Conservation (phyloP, 202 grass and related monocot genomes). For the Dendrocalamus latiflorus region DNA sequence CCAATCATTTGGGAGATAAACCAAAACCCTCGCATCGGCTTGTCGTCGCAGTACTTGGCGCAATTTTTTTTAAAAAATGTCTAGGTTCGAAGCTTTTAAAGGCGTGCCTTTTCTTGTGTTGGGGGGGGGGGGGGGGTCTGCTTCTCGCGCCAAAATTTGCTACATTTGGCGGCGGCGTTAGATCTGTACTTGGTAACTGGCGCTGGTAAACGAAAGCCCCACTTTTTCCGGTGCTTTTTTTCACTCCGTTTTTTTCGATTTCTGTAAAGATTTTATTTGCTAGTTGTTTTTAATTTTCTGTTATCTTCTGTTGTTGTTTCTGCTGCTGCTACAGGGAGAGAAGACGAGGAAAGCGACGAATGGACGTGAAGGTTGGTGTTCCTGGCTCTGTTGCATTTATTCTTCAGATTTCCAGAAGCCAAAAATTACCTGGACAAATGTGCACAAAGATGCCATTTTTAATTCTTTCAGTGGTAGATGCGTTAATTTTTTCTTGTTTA, state of each 20-base stretch:
- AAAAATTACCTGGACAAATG: conserved; percentile 28
- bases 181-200: conserved; percentile 47
- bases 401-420: conserved; percentile 31
- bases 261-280: conserved; percentile 14
- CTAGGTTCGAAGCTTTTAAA: conserved; percentile 41
- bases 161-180: conserved; percentile 26
- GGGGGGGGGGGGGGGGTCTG: conserved; percentile 38
- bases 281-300: conserved; percentile 22
- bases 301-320: conserved; percentile 28
- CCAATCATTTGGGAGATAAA: conserved; percentile 48
- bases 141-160: conserved; percentile 50
- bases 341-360: conserved; percentile 75
- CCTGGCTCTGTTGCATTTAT: conserved; percentile 48
- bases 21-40: conserved; percentile 20
- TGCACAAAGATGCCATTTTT: conserved; percentile 48
- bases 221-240: conserved; percentile 46
- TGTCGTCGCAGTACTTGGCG: conserved; percentile 41
- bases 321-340: conserved; percentile 42
- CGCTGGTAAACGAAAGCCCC: conserved; percentile 37
- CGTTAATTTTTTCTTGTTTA: conserved; percentile 43
- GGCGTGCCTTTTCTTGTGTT: conserved; percentile 53
- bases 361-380: conserved; percentile 62
- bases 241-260: conserved; percentile 7
- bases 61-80: conserved; percentile 44
- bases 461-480: conserved; percentile 30